These are phyloP conservation scores for Bocquillonia castaneifolia DNA, from an alignment of 441 rosid species.

Conservation along the genomic window DNA sequence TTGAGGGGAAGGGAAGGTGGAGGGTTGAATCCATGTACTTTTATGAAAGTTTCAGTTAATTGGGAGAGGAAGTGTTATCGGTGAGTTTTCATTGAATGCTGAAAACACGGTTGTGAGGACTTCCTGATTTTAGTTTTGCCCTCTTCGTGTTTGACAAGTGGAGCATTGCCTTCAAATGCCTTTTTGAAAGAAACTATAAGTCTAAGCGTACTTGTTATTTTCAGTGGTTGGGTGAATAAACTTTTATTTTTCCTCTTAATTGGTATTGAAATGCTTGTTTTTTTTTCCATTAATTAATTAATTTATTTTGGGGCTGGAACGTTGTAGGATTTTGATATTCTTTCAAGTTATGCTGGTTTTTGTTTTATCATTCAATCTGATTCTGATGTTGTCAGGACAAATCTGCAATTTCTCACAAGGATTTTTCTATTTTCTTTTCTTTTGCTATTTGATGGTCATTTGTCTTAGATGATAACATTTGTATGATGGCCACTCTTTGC, in stretches of 20 bases:
- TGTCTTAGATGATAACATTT: neutral
- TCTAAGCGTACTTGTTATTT: neutral
- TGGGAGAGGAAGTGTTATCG: neutral
- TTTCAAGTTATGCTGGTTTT: neutral
- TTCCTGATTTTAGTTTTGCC: neutral
- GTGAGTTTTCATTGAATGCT: neutral
- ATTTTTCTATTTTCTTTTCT: neutral
- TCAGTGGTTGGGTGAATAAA: neutral
- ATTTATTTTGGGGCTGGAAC: neutral
- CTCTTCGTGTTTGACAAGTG: neutral
- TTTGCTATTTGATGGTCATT: neutral
- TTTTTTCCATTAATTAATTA: neutral
- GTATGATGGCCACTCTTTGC: neutral
- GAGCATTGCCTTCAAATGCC: neutral
- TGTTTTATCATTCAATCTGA: neutral
- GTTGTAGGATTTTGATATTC: neutral
- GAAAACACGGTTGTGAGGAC: neutral
- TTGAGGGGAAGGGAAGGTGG: neutral
- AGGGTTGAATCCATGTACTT: too few species aligned
- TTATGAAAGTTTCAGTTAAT: neutral
- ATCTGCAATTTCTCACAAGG: neutral
- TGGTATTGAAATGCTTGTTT: neutral
- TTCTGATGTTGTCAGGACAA: neutral
- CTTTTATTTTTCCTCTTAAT: neutral
- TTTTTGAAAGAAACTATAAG: neutral